Base-by-base conservation (phyloP, 1,284 basidiomycete species). In the Bondarzewia mesenterica region DNA sequence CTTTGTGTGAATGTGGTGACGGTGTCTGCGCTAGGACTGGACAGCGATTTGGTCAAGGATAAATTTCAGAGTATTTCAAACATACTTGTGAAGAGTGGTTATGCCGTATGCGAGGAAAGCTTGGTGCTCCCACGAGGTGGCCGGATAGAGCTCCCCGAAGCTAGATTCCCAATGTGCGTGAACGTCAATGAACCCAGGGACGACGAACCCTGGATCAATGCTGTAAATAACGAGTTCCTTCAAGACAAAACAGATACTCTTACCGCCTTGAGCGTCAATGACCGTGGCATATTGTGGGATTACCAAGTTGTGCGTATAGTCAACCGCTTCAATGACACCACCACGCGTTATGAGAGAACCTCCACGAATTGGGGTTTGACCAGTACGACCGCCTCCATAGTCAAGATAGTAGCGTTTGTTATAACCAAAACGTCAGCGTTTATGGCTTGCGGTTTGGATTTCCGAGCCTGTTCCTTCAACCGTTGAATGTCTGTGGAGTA, bases 51-150 rank as follows among this genome's bases (percentile, higher is more conserved):
- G 20, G 15, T 29, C 25, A n/a, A n/a, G n/a, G n/a, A n/a, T n/a
- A n/a, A n/a, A n/a, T n/a, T n/a, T n/a, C n/a, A n/a, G n/a, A n/a
- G n/a, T n/a, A n/a, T n/a, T n/a, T n/a, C n/a, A n/a, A n/a, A n/a
- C n/a, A n/a, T 56, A 86, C 82, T 87, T 87, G 69, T 87, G 85
- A 49, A 87, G 57, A 2, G 84, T 85, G 0, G 84, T 87, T 7
- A 87, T 74, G n/a, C 84, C 84, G 55, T 85, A 85, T 0, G 84
- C 80, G 25, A 87, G 71, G 73, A 86, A 85, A 0, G 82, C 75
- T 59, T 82, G 73, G 66, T 83, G 69, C 56, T 87, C 83, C 83
- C 84, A 87, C 2, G 83, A 84, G 43, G 70, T 72, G 3, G 81
- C 70, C 0, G 84, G 83, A 55, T 29, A 67, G 65, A 26, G 67